A percentile compares a stretch with the other conserved stretches of the same genome.
Conservation (phyloP, 2,329 filamentous ascomycete species). For the Cadophora sp. region DNA sequence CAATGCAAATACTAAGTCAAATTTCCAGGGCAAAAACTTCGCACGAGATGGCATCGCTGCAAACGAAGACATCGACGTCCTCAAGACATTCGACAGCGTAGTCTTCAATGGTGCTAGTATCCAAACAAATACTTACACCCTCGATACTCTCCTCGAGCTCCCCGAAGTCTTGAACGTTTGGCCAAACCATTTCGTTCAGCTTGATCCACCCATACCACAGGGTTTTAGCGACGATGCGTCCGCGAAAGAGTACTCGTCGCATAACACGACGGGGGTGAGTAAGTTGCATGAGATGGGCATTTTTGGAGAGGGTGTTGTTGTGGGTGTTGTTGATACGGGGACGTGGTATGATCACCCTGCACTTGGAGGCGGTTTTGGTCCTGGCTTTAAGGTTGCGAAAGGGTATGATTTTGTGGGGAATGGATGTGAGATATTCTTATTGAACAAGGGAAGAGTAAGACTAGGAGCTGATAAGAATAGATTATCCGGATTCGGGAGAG, state of each 20-base stretch:
- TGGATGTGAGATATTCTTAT: slow-evolving; percentile 7
- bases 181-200: slow-evolving; percentile 8
- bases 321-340: slow-evolving; percentile 50
- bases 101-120: slow-evolving; percentile 16
- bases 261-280: slow-evolving; percentile 40
- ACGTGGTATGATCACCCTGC: slow-evolving; percentile 68
- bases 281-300: slow-evolving; percentile 51
- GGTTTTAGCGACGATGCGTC: slow-evolving; percentile 10
- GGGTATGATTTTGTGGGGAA: slow-evolving; percentile 67
- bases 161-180: slow-evolving; percentile 9
- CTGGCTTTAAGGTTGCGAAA: slow-evolving; percentile 62
- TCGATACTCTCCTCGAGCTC: slow-evolving; percentile 8
- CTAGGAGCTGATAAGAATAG: background rate
- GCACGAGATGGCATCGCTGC: background rate
- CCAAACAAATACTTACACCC: background rate
- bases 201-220: background rate
- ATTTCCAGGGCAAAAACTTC: background rate
- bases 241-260: background rate
- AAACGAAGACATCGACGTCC: slow-evolving; percentile 10
- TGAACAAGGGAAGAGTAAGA: too few relatives aligned
- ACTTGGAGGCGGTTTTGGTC: slow-evolving; percentile 68
- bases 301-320: slow-evolving; percentile 52
- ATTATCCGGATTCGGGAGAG: slow-evolving; percentile 3
- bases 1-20: background rate
- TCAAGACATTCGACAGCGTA: slow-evolving; percentile 13